phyloP scores from a whole-genome alignment of 345 rosid species.

The Rhodamnia argentea region DNA sequence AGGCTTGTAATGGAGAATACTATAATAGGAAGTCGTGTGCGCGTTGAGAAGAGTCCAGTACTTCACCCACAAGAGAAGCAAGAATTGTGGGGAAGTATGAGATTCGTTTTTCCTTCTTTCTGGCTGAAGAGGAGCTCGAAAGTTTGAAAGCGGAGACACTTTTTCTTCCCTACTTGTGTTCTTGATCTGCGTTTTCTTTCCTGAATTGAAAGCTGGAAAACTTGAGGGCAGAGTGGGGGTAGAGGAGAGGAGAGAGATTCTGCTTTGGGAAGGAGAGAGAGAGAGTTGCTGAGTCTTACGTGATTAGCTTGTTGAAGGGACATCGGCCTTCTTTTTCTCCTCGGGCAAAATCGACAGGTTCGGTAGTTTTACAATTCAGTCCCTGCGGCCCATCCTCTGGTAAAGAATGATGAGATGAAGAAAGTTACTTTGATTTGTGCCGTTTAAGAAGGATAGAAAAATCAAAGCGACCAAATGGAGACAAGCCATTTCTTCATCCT shows the following conservation, averaged over 20 bases:
- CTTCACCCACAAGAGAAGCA: not conserved
- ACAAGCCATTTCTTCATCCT: not conserved
- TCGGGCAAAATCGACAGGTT: not conserved
- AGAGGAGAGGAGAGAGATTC: not conserved
- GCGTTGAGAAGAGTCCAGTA: not conserved
- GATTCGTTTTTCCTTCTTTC: not conserved
- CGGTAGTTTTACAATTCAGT: not conserved
- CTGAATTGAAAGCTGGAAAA: not conserved
- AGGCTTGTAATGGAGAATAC: not conserved
- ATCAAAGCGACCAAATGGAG: not conserved
- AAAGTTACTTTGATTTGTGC: not conserved
- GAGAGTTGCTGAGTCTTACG: not conserved
- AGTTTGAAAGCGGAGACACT: not conserved
- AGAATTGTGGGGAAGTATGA: not conserved
- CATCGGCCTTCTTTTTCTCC: not conserved
- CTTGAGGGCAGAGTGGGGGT: not conserved
- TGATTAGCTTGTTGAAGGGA: constrained; percentile 2
- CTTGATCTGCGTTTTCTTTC: not conserved
- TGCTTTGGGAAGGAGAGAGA: not conserved
- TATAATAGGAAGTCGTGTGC: not conserved
- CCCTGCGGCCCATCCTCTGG: not conserved
- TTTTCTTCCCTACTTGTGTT: not conserved
- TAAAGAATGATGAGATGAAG: not conserved
- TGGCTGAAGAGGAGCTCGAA: not conserved
- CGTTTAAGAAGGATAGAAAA: not conserved